Evolutionary conservation across 1,284 basidiomycete genomes (phyloP).

Genomic region (Melampsora allii-populina): DNA sequence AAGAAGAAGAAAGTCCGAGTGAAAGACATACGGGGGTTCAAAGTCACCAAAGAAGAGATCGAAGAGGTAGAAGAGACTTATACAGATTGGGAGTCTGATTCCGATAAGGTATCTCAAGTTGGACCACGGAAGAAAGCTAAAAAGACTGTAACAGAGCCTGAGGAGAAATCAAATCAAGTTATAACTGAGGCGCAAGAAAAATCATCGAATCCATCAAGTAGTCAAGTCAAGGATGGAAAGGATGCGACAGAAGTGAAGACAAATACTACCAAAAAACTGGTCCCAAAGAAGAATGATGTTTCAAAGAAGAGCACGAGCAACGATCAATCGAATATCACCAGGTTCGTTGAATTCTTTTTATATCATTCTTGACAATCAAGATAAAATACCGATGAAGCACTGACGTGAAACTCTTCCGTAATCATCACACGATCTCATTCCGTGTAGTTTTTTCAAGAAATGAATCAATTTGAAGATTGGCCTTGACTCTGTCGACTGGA

Average conservation of each 20-base stretch:
- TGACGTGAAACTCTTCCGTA: no score
- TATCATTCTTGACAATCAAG: no score
- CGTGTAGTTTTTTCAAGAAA: background rate
- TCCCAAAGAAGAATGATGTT: background rate
- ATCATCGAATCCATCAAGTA: background rate
- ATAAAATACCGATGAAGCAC: no score
- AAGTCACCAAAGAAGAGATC: constrained; percentile 35
- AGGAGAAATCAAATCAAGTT: background rate
- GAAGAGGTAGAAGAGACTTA: constrained; percentile 41
- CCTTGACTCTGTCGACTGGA: background rate
- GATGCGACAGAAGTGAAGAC: background rate
- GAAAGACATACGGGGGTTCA: constrained; percentile 32
- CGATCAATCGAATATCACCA: background rate
- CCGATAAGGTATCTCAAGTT: background rate
- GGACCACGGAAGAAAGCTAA: background rate
- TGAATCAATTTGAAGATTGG: background rate
- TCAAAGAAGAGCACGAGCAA: background rate
- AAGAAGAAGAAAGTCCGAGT: constrained; percentile 36
- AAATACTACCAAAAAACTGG: background rate
- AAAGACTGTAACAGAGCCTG: background rate
- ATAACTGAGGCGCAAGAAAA: background rate
- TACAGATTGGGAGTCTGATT: constrained; percentile 24
- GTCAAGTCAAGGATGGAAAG: background rate
- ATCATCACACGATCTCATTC: background rate
- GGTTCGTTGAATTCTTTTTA: background rate